Conservation (phyloP, 179 eudicot genomes). For the Silene vulgaris region DNA sequence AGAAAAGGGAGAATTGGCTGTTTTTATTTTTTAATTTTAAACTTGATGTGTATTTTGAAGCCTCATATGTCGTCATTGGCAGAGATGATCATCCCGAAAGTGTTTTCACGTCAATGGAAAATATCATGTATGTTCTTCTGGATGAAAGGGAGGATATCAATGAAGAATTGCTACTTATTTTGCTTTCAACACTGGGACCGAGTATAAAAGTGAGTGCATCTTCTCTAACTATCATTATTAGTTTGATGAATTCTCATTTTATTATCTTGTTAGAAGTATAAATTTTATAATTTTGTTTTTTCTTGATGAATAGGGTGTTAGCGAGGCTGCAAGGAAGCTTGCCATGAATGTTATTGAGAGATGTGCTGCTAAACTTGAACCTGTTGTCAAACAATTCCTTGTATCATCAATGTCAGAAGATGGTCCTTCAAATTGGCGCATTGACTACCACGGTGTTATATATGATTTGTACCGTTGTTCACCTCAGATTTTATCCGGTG, state of each 20-base stretch:
- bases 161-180: constrained; percentile 59
- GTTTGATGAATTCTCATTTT: background rate
- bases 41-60: background rate
- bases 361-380: constrained; percentile 82
- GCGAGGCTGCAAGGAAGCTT: constrained; percentile 70
- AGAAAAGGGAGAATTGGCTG: background rate
- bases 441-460: constrained; percentile 76
- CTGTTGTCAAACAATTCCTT: constrained; percentile 74
- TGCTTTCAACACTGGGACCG: constrained; percentile 67
- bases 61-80: constrained; percentile 34
- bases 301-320: constrained; percentile 45
- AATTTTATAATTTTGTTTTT: constrained; percentile 18
- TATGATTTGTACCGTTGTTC: constrained; percentile 82
- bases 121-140: constrained; percentile 73
- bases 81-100: constrained; percentile 88
- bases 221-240: too few species aligned
- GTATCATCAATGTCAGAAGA: constrained; percentile 84
- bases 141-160: constrained; percentile 90
- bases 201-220: constrained; percentile 50
- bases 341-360: constrained; percentile 74
- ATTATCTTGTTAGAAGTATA: background rate
- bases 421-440: constrained; percentile 38
- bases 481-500: constrained; percentile 78
- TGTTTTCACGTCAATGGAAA: constrained; percentile 68
- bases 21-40: background rate